Conservation (phyloP, 2,329 filamentous ascomycete genomes). For the Cryphonectria radicalis region DNA sequence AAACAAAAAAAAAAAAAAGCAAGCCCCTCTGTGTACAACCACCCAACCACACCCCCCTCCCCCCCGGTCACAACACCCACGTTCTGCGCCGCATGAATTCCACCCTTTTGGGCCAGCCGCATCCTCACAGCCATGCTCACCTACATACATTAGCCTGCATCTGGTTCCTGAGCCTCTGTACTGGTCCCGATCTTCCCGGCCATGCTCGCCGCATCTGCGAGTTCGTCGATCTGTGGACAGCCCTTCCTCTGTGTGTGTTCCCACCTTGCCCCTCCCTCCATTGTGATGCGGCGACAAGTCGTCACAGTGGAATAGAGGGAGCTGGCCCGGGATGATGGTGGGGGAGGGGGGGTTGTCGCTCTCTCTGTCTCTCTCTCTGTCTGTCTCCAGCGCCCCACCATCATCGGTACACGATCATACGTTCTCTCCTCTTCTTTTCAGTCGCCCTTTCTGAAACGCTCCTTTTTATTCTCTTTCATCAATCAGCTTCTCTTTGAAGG, state of each 20-base stretch:
- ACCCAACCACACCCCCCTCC: neutral
- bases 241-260: conserved; percentile 2
- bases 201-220: conserved; percentile 6
- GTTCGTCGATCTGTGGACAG: conserved; percentile 9
- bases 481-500: neutral
- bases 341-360: neutral
- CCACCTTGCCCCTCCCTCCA: conserved; percentile 3
- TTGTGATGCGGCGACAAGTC: conserved; percentile 3
- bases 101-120: conserved; percentile 37
- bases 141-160: conserved; percentile 27
- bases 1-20: too few species aligned
- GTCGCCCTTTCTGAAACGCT: neutral
- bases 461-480: neutral
- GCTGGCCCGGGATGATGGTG: neutral
- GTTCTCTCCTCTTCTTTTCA: neutral
- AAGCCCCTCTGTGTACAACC: neutral
- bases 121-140: conserved; percentile 26
- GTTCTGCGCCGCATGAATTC: conserved; percentile 14
- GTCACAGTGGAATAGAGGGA: neutral
- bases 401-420: neutral
- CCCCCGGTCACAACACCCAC: conserved; percentile 7
- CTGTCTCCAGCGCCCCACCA: neutral
- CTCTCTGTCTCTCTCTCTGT: neutral
- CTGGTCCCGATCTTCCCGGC: conserved; percentile 22
- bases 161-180: conserved; percentile 20